Conservation (phyloP, 306 rosid genomes). For the Hippophae tibetana region DNA sequence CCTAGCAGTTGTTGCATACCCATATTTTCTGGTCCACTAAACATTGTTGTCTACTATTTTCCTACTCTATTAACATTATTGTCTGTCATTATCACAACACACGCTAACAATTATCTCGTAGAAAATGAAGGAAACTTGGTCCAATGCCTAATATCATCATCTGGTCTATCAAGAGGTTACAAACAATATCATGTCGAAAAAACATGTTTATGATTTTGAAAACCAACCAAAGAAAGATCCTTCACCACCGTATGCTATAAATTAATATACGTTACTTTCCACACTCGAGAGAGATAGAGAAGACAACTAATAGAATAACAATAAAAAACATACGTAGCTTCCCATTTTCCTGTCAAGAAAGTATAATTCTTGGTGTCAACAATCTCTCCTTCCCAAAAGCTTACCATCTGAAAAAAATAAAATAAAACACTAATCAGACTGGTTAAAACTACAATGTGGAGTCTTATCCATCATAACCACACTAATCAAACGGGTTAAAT, state of each 20-base stretch:
- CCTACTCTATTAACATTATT: too few species aligned
- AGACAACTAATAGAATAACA: slow-evolving; percentile 4
- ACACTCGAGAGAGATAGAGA: slow-evolving; percentile 11
- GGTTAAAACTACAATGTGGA: neutral
- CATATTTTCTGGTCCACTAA: too few species aligned
- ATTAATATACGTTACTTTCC: slow-evolving; percentile 7
- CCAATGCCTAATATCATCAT: slow-evolving; percentile 88
- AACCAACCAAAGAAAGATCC: slow-evolving; percentile 1
- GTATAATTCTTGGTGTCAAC: slow-evolving; percentile 87
- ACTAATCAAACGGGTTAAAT: too few species aligned
- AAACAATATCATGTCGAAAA: slow-evolving; percentile 5
- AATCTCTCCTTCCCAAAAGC: slow-evolving; percentile 99
- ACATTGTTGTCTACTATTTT: too few species aligned
- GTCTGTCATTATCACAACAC: too few species aligned
- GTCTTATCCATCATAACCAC: neutral
- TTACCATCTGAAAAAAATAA: slow-evolving; percentile 57
- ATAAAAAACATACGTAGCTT: slow-evolving; percentile 62
- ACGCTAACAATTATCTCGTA: too few species aligned
- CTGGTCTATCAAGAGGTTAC: slow-evolving; percentile 43
- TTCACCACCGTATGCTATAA: slow-evolving; percentile 1
- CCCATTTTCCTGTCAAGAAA: slow-evolving; percentile 98
- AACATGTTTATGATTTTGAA: neutral
- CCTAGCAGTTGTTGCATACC: too few species aligned
- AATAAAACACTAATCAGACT: neutral
- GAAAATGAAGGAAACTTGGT: slow-evolving; percentile 75